Percentiles rank a stretch among this genome's conserved stretches.
Evolutionary conservation across 1,284 basidiomycete genomes (phyloP).

Genomic region (Ganoderma boninense): DNA sequence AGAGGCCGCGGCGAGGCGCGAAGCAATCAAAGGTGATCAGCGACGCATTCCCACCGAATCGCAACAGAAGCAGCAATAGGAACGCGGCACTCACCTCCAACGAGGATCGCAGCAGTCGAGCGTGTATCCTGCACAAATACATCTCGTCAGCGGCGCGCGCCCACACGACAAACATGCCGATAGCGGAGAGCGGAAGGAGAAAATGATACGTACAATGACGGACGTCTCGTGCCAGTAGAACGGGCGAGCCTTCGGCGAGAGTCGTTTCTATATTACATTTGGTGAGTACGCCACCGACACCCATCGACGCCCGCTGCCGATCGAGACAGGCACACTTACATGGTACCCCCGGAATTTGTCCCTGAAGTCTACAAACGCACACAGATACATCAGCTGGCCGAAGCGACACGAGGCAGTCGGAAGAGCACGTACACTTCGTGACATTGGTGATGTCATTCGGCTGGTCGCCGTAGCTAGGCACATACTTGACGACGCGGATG

Average conservation of each 20-base stretch:
- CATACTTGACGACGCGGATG: constrained; percentile 63
- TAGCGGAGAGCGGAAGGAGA: no score
- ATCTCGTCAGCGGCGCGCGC: constrained; percentile 13
- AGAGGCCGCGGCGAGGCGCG: not conserved
- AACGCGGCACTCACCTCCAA: constrained; percentile 38
- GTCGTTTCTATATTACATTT: constrained; percentile 36
- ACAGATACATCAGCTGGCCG: not conserved
- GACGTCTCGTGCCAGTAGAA: constrained; percentile 47
- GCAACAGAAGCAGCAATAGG: not conserved
- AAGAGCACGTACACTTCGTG: constrained; percentile 41
- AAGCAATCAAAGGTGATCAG: constrained; percentile 9
- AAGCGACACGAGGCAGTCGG: not conserved
- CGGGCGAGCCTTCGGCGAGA: constrained; percentile 40
- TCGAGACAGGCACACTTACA: constrained; percentile 30
- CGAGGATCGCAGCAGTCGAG: constrained; percentile 43
- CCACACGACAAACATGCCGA: constrained; percentile 19
- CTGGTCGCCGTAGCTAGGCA: constrained; percentile 68
- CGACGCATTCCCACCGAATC: constrained; percentile 1
- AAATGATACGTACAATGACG: constrained; percentile 38
- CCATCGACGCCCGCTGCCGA: constrained; percentile 1
- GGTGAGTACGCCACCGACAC: constrained; percentile 4
- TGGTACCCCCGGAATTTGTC: constrained; percentile 46
- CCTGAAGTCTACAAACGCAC: constrained; percentile 38
- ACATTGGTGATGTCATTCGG: constrained; percentile 59
- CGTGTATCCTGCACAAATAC: constrained; percentile 38